Conservation (phyloP, 768 basidiomycete species). For the Suillus fuscotomentosus region DNA sequence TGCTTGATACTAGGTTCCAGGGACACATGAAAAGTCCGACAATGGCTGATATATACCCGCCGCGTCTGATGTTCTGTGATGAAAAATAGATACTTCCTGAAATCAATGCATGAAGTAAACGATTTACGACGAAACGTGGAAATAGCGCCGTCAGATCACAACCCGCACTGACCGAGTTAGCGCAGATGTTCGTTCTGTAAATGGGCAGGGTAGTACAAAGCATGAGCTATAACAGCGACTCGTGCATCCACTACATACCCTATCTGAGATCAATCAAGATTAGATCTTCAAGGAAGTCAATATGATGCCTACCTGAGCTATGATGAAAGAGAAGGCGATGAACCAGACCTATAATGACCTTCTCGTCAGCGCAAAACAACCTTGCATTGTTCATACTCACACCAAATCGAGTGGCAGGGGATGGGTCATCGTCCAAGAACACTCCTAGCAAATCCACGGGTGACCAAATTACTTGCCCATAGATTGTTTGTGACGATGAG, state of each 20-base stretch:
- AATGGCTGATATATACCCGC: conserved; percentile 72
- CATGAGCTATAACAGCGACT: conserved; percentile 18
- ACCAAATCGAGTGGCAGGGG: conserved; percentile 60
- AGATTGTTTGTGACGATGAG: conserved; percentile 67
- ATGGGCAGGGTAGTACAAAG: neutral
- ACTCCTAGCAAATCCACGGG: conserved; percentile 63
- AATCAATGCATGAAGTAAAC: neutral
- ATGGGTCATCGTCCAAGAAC: conserved; percentile 60
- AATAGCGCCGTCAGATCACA: conserved; percentile 74
- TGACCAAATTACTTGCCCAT: conserved; percentile 71
- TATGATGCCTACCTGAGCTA: conserved; percentile 52
- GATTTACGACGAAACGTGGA: conserved; percentile 63
- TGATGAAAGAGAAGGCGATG: conserved; percentile 70
- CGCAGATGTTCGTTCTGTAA: conserved; percentile 60
- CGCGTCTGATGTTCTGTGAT: conserved; percentile 67
- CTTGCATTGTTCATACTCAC: conserved; percentile 26
- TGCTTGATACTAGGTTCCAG: conserved; percentile 66
- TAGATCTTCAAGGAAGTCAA: neutral
- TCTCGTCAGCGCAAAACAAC: conserved; percentile 1
- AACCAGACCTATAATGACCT: conserved; percentile 51
- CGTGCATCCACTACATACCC: neutral
- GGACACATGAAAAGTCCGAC: conserved; percentile 71
- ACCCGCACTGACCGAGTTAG: conserved; percentile 74
- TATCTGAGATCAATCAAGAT: neutral
- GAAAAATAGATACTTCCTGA: neutral